These are phyloP conservation scores for Croton laevigatus DNA, from an alignment of 441 rosid genomes.

Conservation along the genomic window DNA sequence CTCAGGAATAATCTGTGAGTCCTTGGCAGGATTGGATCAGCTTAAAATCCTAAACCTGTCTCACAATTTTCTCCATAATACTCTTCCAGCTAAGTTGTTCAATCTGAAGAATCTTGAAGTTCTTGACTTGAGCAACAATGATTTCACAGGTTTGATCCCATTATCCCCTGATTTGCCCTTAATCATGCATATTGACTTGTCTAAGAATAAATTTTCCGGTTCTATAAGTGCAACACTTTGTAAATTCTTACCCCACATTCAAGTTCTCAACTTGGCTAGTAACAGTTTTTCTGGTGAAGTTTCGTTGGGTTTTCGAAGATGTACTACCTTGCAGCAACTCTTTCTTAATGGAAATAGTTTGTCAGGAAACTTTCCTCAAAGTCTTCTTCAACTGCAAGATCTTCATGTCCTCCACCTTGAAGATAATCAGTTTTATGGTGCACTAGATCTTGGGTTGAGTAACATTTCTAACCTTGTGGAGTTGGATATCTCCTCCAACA, in stretches of 20 bases:
- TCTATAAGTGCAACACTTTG: slow-evolving; percentile 5
- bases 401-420: no score
- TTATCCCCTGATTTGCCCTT: background rate
- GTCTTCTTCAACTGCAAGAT: no score
- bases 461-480: no score
- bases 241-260: slow-evolving; percentile 9
- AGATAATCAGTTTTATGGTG: no score
- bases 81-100: slow-evolving; percentile 10
- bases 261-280: background rate
- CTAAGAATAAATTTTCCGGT: background rate
- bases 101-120: slow-evolving; percentile 7
- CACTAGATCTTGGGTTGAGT: no score
- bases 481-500: slow-evolving; percentile 21
- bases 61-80: slow-evolving; percentile 6
- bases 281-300: slow-evolving; percentile 13
- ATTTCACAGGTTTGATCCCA: background rate
- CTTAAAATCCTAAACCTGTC: slow-evolving; percentile 20
- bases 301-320: background rate
- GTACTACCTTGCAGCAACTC: slow-evolving; percentile 18
- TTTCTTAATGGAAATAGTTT: no score
- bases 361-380: no score
- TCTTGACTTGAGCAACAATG: no score
- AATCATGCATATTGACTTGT: slow-evolving; percentile 10
- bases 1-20: background rate
- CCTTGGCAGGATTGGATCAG: slow-evolving; percentile 8